Base-by-base conservation (phyloP, 768 basidiomycete genomes). In the Tephrocybe sp. region DNA sequence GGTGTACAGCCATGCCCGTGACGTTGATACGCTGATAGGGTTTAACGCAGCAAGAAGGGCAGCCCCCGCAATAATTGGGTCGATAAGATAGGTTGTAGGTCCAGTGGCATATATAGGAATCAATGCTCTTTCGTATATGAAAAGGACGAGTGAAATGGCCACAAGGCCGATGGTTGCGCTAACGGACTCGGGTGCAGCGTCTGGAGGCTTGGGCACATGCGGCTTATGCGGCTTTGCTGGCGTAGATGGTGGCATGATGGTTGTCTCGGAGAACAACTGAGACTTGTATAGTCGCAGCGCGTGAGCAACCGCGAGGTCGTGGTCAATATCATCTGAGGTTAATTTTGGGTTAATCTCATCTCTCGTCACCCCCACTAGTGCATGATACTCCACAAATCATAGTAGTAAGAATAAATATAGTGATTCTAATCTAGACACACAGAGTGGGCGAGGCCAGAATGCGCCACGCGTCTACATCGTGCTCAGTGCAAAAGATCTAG, bases 101-200 rank as follows among this genome's bases (percentile, higher is more conserved):
- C 74, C 72, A 11, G 76, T 70, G 39, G 83, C 88, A 63, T 89
- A 91, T 3, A 90, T 68, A 13, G 89, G 89, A 47, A 74, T 65
- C n/a, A 92, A 60, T 8, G 80, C 74, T 27, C 79, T 80, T 63
- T 80, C 76, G 60, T 90, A 88, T 5, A 77, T 68, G 55, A 79
- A 83, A 15, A 83, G 70, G 46, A 80, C 71, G 26, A 89, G 73
- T 2, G 86, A 85, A 28, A 84, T 66, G 7, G 69, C 39, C 21
- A 54, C 24, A 22, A 59, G 35, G 27, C 52, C 39, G 13, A 45
- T 22, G 5, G 46, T 32, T 19, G 54, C 56, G 27, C 41, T 43
- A 28, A 47, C 36, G 25, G 35, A 22, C 35, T 58, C 43, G 12
- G 53, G 38, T 19, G 35, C 24, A 9, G 44, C 45, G 15, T 34